Evolutionary conservation across 2,329 filamentous ascomycete genomes (phyloP).

Genomic region (Phaeosphaeriaceae sp.): DNA sequence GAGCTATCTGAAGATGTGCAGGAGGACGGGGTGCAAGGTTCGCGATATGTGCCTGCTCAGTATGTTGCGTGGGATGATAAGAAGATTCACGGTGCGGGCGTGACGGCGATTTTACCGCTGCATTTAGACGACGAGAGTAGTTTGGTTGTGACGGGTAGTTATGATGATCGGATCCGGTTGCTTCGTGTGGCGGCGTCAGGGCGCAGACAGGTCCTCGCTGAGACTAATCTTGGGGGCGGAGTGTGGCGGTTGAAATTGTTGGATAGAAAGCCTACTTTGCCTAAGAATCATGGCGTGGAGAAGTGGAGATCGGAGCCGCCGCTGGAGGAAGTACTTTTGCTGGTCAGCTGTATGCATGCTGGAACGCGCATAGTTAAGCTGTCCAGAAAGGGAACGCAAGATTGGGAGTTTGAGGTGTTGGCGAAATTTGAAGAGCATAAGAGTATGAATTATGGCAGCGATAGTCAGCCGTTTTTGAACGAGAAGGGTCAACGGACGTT

Average conservation of each 20-base stretch:
- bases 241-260: conserved; percentile 85
- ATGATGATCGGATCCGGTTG: conserved; percentile 83
- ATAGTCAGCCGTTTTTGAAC: conserved; percentile 59
- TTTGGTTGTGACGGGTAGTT: conserved; percentile 83
- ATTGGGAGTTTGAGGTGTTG: conserved; percentile 69
- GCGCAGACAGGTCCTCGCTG: conserved; percentile 63
- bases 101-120: conserved; percentile 84
- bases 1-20: conserved; percentile 19
- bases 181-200: conserved; percentile 53
- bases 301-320: conserved; percentile 23
- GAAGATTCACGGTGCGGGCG: conserved; percentile 77
- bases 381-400: conserved; percentile 20
- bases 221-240: conserved; percentile 73
- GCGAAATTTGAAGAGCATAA: conserved; percentile 81
- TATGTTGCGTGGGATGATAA: conserved; percentile 54
- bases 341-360: conserved; percentile 94
- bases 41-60: conserved; percentile 11
- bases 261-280: conserved; percentile 19
- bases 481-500: conserved; percentile 50
- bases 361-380: conserved; percentile 71
- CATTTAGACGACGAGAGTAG: conserved; percentile 52
- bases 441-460: conserved; percentile 95
- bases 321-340: conserved; percentile 31
- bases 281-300: conserved; percentile 16
- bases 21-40: neutral